Conservation (phyloP, 129 eudicot species). For the Chrysanthemum lavandulifolium region DNA sequence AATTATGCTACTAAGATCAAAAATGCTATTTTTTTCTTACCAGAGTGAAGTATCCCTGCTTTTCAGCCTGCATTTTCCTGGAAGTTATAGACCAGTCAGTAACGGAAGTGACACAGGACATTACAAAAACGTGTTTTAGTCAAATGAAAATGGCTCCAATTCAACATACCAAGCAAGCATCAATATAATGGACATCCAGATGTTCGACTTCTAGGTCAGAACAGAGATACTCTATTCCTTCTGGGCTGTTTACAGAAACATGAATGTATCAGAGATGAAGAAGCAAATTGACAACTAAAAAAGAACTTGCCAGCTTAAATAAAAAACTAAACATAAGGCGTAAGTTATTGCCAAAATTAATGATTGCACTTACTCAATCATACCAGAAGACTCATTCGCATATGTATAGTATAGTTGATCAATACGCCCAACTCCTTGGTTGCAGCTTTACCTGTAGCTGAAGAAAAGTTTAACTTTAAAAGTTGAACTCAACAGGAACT, state of each 20-base stretch:
- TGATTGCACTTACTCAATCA: slow-evolving; percentile 75
- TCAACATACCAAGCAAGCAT: slow-evolving; percentile 91
- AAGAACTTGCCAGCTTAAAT: background rate
- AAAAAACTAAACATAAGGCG: background rate
- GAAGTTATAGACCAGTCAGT: slow-evolving; percentile 14
- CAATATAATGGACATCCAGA: slow-evolving; percentile 78
- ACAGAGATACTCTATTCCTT: slow-evolving; percentile 86
- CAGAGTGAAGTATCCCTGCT: slow-evolving; percentile 88
- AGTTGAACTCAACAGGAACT: slow-evolving; percentile 19
- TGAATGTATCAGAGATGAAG: slow-evolving; percentile 19
- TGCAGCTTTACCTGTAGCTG: slow-evolving; percentile 92
- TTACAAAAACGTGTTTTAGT: background rate
- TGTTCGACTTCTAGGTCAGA: slow-evolving; percentile 89
- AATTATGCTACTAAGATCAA: background rate
- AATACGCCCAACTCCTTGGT: slow-evolving; percentile 76
- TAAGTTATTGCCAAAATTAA: background rate
- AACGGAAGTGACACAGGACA: slow-evolving; percentile 5
- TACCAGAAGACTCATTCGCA: slow-evolving; percentile 56
- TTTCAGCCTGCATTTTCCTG: slow-evolving; percentile 98
- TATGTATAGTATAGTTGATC: slow-evolving; percentile 78
- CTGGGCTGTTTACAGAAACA: slow-evolving; percentile 58
- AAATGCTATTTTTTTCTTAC: slow-evolving; percentile 39
- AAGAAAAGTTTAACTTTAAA: slow-evolving; percentile 9
- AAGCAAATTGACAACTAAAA: slow-evolving; percentile 2
- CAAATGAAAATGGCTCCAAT: background rate